Evolutionary conservation across 768 basidiomycete species (phyloP), one percentile per base, ranked within the genome.

Genomic region (Podaxis mareebaensis): DNA sequence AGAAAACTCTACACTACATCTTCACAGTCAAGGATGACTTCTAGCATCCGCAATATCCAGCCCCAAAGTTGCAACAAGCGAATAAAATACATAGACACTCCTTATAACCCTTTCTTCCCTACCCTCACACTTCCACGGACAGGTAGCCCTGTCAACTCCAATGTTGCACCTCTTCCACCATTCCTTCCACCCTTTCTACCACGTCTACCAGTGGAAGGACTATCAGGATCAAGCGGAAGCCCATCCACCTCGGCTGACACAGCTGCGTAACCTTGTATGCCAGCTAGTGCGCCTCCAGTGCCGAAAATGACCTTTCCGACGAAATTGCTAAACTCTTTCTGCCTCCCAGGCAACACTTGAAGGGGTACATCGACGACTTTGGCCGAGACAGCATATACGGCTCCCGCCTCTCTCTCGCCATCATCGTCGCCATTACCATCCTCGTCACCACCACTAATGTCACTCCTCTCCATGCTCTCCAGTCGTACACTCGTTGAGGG

Each of bases 301-400:
- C 84, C 82, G 67, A 91, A 92, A 5, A 92, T 80, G n/a, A 92
- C 84, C 86, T 95, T 94, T 66, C 81, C 75, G 15, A 94, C 84
- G 64, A 95, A 95, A 59, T 81, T 79, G 64, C 88, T 86, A 66
- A 95, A 93, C 68, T 90, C 84, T 65, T 81, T 85, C 72, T 92
- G 83, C 48, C 93, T 82, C 5, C 92, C 91, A 0, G 92, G 91
- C 0, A 95, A 77, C 10, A 94, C 89, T 61, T 92, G 77, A 33
- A 95, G 75, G 12, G 92, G 91, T 11, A 92, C 87, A 67, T 93
- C 89, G 2, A 82, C 79, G 53, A 94, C 82, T 66, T 81, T 80
- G 7, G 93, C 90, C 0, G 82, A 80, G 11, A 95, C 84, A 0
- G 76, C 75, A 65, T 87, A 86, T 3, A 79, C 76, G 0, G 84